A percentile compares a stretch with the other conserved stretches of the same genome.
These are phyloP conservation scores for Stachybotrys echinatus DNA, from an alignment of 2,329 filamentous ascomycete species.

Conservation along the genomic window DNA sequence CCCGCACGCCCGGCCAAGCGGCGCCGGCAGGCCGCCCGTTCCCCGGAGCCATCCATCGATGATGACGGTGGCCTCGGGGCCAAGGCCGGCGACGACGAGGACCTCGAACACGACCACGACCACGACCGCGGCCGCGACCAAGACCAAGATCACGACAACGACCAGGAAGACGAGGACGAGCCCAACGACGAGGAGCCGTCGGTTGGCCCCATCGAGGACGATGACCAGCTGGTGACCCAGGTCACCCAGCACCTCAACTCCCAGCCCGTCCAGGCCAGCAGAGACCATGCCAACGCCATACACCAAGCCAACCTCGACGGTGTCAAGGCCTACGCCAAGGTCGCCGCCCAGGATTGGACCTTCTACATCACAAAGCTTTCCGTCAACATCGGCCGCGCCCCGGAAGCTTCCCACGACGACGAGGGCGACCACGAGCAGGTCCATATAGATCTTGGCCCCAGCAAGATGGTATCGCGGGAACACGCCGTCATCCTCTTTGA, in stretches of 20 bases:
- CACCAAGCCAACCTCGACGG: slow-evolving; percentile 57
- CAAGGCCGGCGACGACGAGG: not conserved
- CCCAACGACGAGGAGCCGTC: slow-evolving; percentile 29
- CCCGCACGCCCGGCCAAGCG: slow-evolving; percentile 59
- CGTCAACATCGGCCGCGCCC: slow-evolving; percentile 70
- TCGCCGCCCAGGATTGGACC: slow-evolving; percentile 77
- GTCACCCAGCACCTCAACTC: slow-evolving; percentile 47
- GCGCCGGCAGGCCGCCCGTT: slow-evolving; percentile 43
- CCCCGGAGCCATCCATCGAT: not conserved
- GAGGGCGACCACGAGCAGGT: slow-evolving; percentile 49
- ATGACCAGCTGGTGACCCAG: slow-evolving; percentile 51
- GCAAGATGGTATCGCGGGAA: slow-evolving; percentile 73
- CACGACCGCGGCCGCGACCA: too few relatives aligned
- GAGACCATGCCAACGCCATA: slow-evolving; percentile 58
- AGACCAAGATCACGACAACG: too few relatives aligned
- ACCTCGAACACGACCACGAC: slow-evolving; percentile 28
- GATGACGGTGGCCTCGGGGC: not conserved
- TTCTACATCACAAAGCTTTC: slow-evolving; percentile 74
- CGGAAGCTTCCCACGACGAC: slow-evolving; percentile 39
- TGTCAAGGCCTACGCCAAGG: slow-evolving; percentile 74
- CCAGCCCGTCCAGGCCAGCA: slow-evolving; percentile 51
- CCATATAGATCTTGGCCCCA: slow-evolving; percentile 84
- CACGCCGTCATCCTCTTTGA: slow-evolving; percentile 74
- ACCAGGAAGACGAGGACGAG: slow-evolving; percentile 16
- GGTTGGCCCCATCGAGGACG: slow-evolving; percentile 36